phyloP scores from a whole-genome alignment of 768 basidiomycete species.

The Rhodosporidiobolus odoratus region DNA sequence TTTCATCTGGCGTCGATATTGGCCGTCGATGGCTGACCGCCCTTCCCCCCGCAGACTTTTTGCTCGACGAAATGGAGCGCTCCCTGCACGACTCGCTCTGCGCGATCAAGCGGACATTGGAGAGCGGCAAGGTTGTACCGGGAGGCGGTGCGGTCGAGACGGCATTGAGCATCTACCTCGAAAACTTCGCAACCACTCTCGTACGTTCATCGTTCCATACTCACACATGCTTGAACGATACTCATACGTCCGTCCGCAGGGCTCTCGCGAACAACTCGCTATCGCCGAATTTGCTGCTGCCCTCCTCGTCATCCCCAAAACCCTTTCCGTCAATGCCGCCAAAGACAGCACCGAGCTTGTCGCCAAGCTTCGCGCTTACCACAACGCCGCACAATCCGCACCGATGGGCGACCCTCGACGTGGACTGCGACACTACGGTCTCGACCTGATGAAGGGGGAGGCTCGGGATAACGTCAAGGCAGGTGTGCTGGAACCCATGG shows the following conservation, averaged over 20 bases:
- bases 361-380: slow-evolving; percentile 91
- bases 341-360: slow-evolving; percentile 97
- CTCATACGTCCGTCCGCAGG: slow-evolving; percentile 52
- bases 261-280: slow-evolving; percentile 94
- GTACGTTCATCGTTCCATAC: slow-evolving; percentile 52
- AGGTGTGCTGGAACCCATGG: slow-evolving; percentile 90
- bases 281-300: slow-evolving; percentile 98
- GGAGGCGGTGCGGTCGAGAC: slow-evolving; percentile 97
- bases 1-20: neutral
- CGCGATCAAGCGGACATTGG: slow-evolving; percentile 91
- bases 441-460: slow-evolving; percentile 89
- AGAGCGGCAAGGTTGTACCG: slow-evolving; percentile 91
- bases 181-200: slow-evolving; percentile 96
- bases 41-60: slow-evolving; percentile 60
- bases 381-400: slow-evolving; percentile 92
- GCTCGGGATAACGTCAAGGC: slow-evolving; percentile 90
- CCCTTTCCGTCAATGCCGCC: slow-evolving; percentile 92
- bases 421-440: slow-evolving; percentile 79
- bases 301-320: slow-evolving; percentile 90
- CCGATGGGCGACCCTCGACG: slow-evolving; percentile 87
- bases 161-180: slow-evolving; percentile 91
- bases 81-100: slow-evolving; percentile 90
- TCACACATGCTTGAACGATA: neutral
- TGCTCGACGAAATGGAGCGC: slow-evolving; percentile 99
- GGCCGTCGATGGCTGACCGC: neutral